phyloP scores from a whole-genome alignment of 2,329 filamentous ascomycete genomes.

The Trichoderma pleuroti region DNA sequence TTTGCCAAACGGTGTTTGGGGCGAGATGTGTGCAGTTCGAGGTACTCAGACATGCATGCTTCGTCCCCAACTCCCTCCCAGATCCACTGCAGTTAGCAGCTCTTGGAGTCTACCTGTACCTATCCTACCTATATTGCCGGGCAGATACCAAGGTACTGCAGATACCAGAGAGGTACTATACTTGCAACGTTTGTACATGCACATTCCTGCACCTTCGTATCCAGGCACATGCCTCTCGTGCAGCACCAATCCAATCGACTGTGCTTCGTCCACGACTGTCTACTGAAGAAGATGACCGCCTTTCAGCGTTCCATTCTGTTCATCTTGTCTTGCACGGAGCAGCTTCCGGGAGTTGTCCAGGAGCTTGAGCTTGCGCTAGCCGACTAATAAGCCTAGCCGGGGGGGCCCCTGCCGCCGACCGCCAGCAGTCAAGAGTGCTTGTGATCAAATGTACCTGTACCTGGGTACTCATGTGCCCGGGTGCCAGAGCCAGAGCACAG shows the following conservation, averaged over 20 bases:
- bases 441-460: background rate
- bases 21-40: background rate
- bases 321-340: constrained; percentile 1
- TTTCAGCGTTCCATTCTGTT: background rate
- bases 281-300: background rate
- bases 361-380: constrained; percentile 12
- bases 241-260: background rate
- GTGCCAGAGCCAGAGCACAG: background rate
- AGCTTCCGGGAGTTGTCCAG: constrained; percentile 10
- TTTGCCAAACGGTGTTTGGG: background rate
- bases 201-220: background rate
- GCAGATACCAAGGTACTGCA: background rate
- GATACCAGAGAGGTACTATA: background rate
- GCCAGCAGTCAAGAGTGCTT: background rate
- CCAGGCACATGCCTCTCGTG: background rate
- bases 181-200: background rate
- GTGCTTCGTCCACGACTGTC: background rate
- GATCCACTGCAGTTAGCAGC: background rate
- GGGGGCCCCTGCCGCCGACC: background rate
- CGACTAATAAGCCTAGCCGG: background rate
- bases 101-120: background rate
- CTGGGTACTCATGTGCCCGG: background rate
- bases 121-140: background rate
- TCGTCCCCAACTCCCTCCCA: background rate
- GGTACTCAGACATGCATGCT: background rate